These are phyloP conservation scores for Chromera velia DNA, from an alignment of 73 alveolate species.

Conservation along the genomic window DNA sequence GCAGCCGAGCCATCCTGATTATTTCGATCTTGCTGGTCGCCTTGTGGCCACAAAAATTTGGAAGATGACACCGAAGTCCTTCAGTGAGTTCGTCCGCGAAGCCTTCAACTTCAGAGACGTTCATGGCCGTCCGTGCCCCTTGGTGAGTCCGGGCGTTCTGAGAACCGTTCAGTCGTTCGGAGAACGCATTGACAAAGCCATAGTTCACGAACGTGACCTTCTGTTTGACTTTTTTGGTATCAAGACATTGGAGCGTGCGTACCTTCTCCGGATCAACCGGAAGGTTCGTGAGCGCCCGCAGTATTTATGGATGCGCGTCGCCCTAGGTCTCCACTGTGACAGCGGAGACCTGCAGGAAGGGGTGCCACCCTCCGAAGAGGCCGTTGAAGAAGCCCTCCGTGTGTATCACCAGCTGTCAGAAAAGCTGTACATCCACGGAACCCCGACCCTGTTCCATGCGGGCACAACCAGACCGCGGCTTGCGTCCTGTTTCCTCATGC, in stretches of 20 bases:
- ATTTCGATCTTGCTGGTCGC: background rate
- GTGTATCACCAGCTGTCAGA: slow-evolving; percentile 71
- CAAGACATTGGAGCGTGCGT: slow-evolving; percentile 42
- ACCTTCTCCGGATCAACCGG: slow-evolving; percentile 38
- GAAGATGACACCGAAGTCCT: background rate
- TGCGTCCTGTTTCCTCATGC: slow-evolving; percentile 52
- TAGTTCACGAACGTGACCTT: background rate
- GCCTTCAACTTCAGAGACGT: background rate
- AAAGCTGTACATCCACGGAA: slow-evolving; percentile 77
- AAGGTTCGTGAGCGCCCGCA: slow-evolving; percentile 80
- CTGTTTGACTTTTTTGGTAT: background rate
- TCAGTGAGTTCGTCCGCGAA: background rate
- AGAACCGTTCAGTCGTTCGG: background rate
- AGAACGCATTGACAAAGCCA: background rate
- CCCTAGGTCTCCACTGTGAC: slow-evolving; percentile 1
- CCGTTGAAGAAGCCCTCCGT: slow-evolving; percentile 50
- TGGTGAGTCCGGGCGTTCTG: background rate
- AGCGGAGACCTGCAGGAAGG: background rate
- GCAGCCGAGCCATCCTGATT: background rate
- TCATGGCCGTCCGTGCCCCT: background rate
- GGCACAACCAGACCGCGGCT: slow-evolving; percentile 79
- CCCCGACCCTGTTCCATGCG: slow-evolving; percentile 84
- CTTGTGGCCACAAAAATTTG: background rate
- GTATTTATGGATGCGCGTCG: slow-evolving; percentile 66
- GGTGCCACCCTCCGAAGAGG: background rate